Conservation (phyloP, 2,329 filamentous ascomycete species). For the Scedosporium minutisporum region DNA sequence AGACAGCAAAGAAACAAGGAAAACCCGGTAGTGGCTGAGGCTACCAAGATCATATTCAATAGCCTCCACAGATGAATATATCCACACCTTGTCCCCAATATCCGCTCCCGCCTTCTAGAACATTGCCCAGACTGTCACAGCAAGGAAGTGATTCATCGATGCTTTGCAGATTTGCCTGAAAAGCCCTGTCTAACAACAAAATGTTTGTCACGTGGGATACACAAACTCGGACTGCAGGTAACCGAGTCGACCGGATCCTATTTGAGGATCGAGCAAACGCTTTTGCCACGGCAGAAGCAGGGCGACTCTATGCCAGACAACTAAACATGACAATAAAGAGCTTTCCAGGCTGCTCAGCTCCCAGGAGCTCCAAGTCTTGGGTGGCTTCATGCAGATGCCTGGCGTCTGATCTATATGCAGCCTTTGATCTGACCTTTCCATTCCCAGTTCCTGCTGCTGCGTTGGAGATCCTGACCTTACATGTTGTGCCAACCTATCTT, state of each 20-base stretch:
- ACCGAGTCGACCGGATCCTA: conserved; percentile 1
- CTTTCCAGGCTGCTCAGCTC: not conserved
- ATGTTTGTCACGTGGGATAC: conserved; percentile 5
- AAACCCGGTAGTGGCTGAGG: not conserved
- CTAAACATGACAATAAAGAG: not conserved
- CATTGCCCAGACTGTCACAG: not conserved
- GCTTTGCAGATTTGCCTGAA: not conserved
- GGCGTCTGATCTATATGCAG: not conserved
- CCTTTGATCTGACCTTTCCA: not conserved
- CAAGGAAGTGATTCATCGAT: not conserved
- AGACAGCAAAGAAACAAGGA: not conserved
- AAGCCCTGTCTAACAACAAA: not conserved
- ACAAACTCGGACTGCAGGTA: conserved; percentile 3
- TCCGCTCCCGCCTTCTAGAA: not conserved
- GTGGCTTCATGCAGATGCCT: not conserved
- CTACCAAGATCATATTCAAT: not conserved
- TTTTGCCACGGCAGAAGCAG: not conserved
- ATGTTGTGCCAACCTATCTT: not conserved
- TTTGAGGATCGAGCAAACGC: not conserved
- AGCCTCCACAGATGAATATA: not conserved
- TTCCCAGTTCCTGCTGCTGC: not conserved
- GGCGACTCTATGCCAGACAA: not conserved
- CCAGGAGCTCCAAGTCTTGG: not conserved
- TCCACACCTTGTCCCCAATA: not conserved
- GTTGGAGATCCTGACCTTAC: not conserved